Base-by-base conservation (phyloP, 495 filamentous ascomycete genomes). In the Massariosphaeria phaeospora region DNA sequence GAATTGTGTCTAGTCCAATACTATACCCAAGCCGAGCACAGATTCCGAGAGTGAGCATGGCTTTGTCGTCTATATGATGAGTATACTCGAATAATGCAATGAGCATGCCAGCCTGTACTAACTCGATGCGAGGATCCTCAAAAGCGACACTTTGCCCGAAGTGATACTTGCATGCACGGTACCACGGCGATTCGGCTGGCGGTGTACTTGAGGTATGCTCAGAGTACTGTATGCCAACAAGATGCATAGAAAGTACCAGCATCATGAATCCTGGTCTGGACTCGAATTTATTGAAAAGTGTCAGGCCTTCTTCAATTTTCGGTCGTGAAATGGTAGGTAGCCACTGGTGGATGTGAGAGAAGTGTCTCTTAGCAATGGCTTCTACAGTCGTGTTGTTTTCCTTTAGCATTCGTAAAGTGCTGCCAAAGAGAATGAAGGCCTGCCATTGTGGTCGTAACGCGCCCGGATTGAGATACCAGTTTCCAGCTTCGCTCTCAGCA, bases 71-170 rank as follows among this genome's bases (percentile, higher is more conserved):
- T 9, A 56, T 13, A 17, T 35, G 42, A n/a, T 49, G 53, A 23
- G 34, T 31, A 34, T 49, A 27, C 38, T 56, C 53, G 20, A 56
- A 56, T 2, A 56, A 31, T 1, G 53, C 53, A 18, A 56, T 48
- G n/a, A 56, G 43, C 2, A 56, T 48, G 4, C 53, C 53, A 13
- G 45, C 44, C 35, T 56, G 53, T 5, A 49, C 15, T 12, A 56
- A 13, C 9, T 36, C 44, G 21, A 56, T 35, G 3, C n/a, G 24
- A 26, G 44, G 45, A 15, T 56, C 43, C 10, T n/a, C 3, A 2
- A 56, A 15, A 13, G 44, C 33, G 2, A 43, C 38, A 49, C 35
- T 43, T 13, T 56, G 53, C 15, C 17, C 44, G 39, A 42, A 49
- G 36, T 48, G 44, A 13, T 48, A 43, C 53, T 56, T 56, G 26